Evolutionary conservation across 768 basidiomycete genomes (phyloP).

Genomic region (Infundibulicybe gibba): DNA sequence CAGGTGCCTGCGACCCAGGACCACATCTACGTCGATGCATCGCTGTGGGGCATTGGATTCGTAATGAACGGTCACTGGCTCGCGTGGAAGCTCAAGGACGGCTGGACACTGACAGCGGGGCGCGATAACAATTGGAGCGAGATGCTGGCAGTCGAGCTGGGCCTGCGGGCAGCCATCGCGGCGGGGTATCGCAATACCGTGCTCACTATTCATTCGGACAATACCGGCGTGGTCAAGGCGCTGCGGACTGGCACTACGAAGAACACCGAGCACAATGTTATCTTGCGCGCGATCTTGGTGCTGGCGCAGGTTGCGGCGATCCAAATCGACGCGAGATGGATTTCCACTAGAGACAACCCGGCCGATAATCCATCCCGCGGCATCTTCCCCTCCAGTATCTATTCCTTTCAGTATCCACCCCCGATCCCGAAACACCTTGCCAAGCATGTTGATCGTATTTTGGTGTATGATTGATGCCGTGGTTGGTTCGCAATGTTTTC

Average conservation of each 20-base stretch:
- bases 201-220: slow-evolving; percentile 34
- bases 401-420: slow-evolving; percentile 5
- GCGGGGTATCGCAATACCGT: slow-evolving; percentile 14
- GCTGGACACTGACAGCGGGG: slow-evolving; percentile 20
- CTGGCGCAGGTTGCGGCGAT: slow-evolving; percentile 17
- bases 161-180: slow-evolving; percentile 25
- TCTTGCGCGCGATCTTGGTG: slow-evolving; percentile 22
- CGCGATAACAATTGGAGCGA: slow-evolving; percentile 41
- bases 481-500: too few species aligned
- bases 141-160: slow-evolving; percentile 40
- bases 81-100: slow-evolving; percentile 31
- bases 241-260: slow-evolving; percentile 20
- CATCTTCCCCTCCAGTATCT: slow-evolving; percentile 4
- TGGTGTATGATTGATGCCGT: too few species aligned
- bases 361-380: slow-evolving; percentile 14
- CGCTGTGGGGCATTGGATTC: slow-evolving; percentile 39
- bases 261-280: slow-evolving; percentile 16
- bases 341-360: slow-evolving; percentile 17
- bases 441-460: slow-evolving; percentile 1
- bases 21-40: slow-evolving; percentile 38
- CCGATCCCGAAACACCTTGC: slow-evolving; percentile 6
- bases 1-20: too few species aligned
- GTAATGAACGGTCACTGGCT: slow-evolving; percentile 28
- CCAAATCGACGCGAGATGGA: slow-evolving; percentile 20
- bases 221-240: slow-evolving; percentile 33